These are phyloP conservation scores for Gracilaria caudata DNA, from an alignment of 23 red algal genomes.

Conservation along the genomic window DNA sequence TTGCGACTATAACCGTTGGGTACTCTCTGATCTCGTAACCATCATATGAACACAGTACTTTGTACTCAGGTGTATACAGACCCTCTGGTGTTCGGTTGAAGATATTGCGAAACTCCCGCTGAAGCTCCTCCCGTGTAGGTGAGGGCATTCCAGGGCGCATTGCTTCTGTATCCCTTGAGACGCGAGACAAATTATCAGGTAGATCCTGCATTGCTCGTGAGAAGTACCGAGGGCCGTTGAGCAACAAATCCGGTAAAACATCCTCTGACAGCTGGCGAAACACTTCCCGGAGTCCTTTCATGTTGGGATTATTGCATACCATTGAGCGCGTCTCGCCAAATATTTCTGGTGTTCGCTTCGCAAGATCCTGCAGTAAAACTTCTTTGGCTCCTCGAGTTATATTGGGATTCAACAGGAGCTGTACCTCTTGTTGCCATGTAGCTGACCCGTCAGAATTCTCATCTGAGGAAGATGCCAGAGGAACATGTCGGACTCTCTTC, in stretches of 20 bases:
- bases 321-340: slow-evolving; percentile 40
- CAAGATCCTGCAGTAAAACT: slow-evolving; percentile 55
- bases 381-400: slow-evolving; percentile 36
- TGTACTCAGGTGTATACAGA: slow-evolving; percentile 68
- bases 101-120: slow-evolving; percentile 52
- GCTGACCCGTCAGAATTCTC: slow-evolving; percentile 9
- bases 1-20: slow-evolving; percentile 61
- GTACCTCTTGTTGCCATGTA: slow-evolving; percentile 69
- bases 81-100: slow-evolving; percentile 66
- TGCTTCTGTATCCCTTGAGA: slow-evolving; percentile 1
- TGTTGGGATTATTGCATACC: not conserved
- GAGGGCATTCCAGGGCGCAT: slow-evolving; percentile 19
- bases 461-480: slow-evolving; percentile 7
- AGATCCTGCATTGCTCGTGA: slow-evolving; percentile 35
- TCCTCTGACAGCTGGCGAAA: slow-evolving; percentile 60
- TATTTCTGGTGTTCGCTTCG: slow-evolving; percentile 61
- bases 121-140: slow-evolving; percentile 29
- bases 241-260: slow-evolving; percentile 58
- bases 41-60: slow-evolving; percentile 32
- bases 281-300: slow-evolving; percentile 46
- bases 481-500: not conserved
- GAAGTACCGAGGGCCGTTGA: slow-evolving; percentile 56
- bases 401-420: slow-evolving; percentile 51
- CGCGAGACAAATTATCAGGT: slow-evolving; percentile 25
- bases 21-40: slow-evolving; percentile 75